Base-by-base conservation (phyloP, 176 grass and related monocot genomes). In the Paspalum vaginatum region DNA sequence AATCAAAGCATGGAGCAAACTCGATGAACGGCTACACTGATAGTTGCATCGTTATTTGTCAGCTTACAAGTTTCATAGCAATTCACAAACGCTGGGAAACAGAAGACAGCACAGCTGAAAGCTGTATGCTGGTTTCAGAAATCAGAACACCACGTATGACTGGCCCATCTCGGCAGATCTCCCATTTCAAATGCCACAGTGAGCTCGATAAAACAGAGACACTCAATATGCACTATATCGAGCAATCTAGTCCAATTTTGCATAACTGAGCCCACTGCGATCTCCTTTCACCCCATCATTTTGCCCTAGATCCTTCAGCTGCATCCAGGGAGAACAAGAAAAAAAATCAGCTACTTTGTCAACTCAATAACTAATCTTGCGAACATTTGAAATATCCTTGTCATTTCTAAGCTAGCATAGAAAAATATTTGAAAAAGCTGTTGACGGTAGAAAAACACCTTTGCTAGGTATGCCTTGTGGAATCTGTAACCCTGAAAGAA, bases 401-500 rank as follows among this genome's bases (percentile, higher is more conserved):
- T 11, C 37, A 38, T 76, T 86, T 52, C 6, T 67, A 59, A 7
- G 4, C 43, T 40, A 26, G 48, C 15, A 46, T 17, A 16, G n/a
- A 25, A 79, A 79, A 46, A 79, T 45, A 15, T 61, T 18, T 14
- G 49, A 39, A 47, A 47, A 68, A 64, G 52, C 60, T 48, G 74
- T 22, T n/a, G 43, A 40, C 10, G 41, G 59, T 61, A 52, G 68
- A 11, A 44, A 46, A 69, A 75, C 88, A 94, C 95, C 95, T 98
- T 98, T 75, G 89, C 74, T 74, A 85, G 86, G 70, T 85, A 85
- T 15, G 84, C 83, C 69, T 91, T 98, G 24, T 91, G 95, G 80
- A 90, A 98, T 85, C 90, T 90, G 75, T 93, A 93, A 44, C 95
- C 95, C 95, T 98, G 90, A 89, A 80, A 89, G 18, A 77, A n/a